phyloP scores from a whole-genome alignment of 306 rosid genomes.

The Dalbergia cultrata region DNA sequence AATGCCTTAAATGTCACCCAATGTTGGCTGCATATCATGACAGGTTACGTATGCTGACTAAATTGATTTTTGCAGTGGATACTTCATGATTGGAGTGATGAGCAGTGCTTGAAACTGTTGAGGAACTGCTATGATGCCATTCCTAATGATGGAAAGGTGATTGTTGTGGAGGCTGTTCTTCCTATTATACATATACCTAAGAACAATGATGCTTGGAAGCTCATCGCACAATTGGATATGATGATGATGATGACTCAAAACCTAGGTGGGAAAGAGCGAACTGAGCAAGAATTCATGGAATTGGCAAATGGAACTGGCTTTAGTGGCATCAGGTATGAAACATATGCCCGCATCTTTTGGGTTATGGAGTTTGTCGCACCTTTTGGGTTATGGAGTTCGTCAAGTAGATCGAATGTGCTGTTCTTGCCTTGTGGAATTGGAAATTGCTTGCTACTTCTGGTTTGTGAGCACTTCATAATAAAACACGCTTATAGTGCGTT shows the following conservation, averaged over 20 bases:
- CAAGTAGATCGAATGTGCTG: constrained; percentile 40
- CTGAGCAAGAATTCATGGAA: constrained; percentile 51
- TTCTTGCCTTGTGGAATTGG: too few species aligned
- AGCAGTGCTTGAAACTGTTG: constrained; percentile 47
- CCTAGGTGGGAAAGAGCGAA: constrained; percentile 66
- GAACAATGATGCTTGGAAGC: constrained; percentile 25
- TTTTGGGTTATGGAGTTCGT: constrained; percentile 67
- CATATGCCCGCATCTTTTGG: constrained; percentile 46
- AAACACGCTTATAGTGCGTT: neutral
- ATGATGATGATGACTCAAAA: constrained; percentile 60
- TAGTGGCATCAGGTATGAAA: constrained; percentile 50
- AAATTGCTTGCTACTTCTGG: too few species aligned
- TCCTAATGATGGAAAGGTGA: constrained; percentile 64
- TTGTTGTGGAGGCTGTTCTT: constrained; percentile 56
- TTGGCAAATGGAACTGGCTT: constrained; percentile 67
- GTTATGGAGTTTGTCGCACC: constrained; percentile 62
- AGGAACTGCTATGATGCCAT: constrained; percentile 61
- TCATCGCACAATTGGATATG: constrained; percentile 39
- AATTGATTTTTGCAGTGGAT: constrained; percentile 39
- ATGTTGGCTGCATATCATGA: neutral
- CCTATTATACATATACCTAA: constrained; percentile 48
- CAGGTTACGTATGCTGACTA: neutral
- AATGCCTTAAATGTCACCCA: neutral
- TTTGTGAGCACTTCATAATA: too few species aligned
- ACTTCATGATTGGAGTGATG: constrained; percentile 58